Percentiles rank a stretch among this genome's conserved stretches.
phyloP scores from a whole-genome alignment of 164 flowering plant genomes.

The Chloranthus sessilifolius region DNA sequence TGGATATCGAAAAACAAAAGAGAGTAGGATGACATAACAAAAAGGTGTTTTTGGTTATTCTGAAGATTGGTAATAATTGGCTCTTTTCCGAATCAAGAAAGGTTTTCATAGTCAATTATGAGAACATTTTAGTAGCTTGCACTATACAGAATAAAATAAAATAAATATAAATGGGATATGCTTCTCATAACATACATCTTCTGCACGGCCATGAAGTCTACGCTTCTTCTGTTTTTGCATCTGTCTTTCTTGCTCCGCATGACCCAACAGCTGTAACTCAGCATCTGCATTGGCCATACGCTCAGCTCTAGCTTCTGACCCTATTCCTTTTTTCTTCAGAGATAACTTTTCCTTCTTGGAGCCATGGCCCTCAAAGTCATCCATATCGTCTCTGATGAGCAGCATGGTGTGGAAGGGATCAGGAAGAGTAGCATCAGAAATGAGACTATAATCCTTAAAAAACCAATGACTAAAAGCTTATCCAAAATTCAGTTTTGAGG shows the following conservation, averaged over 20 bases:
- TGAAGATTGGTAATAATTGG: neutral
- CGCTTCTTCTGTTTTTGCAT: constrained; percentile 81
- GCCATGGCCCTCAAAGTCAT: constrained; percentile 32
- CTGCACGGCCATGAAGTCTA: constrained; percentile 81
- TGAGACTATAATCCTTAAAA: too few species aligned
- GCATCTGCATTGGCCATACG: constrained; percentile 68
- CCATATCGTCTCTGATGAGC: constrained; percentile 39
- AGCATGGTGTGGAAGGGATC: neutral
- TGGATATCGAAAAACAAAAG: too few species aligned
- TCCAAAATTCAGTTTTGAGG: too few species aligned
- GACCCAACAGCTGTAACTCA: constrained; percentile 67
- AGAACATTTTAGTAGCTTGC: too few species aligned
- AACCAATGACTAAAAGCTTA: too few species aligned
- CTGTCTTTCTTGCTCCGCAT: constrained; percentile 63
- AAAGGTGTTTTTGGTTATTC: neutral
- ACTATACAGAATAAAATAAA: too few species aligned
- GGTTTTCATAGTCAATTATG: too few species aligned
- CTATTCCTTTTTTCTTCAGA: constrained; percentile 81
- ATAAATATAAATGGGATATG: too few species aligned
- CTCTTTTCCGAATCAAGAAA: too few species aligned
- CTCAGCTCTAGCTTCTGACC: constrained; percentile 89
- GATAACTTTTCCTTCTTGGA: constrained; percentile 62
- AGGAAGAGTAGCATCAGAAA: too few species aligned
- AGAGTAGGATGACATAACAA: neutral
- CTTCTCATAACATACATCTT: constrained; percentile 64